Base-by-base conservation (phyloP, 306 rosid species). In the Sphenostylis stenocarpa region DNA sequence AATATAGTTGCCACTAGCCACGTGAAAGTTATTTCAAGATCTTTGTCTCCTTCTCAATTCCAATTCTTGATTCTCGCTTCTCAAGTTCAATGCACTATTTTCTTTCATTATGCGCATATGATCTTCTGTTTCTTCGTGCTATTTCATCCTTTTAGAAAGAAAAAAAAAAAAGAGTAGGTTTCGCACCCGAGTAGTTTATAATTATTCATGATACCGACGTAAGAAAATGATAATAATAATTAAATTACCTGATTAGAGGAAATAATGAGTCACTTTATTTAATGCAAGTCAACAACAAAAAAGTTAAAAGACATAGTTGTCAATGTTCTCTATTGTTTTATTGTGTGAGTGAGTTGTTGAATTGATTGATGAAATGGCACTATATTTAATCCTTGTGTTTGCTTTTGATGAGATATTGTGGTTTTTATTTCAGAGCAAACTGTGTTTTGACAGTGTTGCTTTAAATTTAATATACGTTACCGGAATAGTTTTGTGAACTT, bases 1-100 rank as follows among this genome's bases (percentile, higher is more conserved):
- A 20, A 62, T 23, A 20, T 26, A 57, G 47, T 29, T 43, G 36
- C 34, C 81, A 75, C 72, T 63, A 17, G n/a, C 4, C 69, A 63
- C 16, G 84, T 81, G 84, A 75, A 81, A 81, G 33, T 34, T 67
- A 3, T 15, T 74, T 67, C 44, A 11, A 26, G 38, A 38, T 10
- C 63, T 70, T 26, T 71, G 70, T 56, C 60, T 65, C 15, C 45
- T 29, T 6, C 29, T 67, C 28, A 72, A 66, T 23, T 52, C 56
- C 21, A 67, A 75, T 28, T 67, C 48, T 65, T 66, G 9, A 43
- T 79, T 47, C 16, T 47, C 16, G 6, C 51, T 52, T 51, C 43
- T 66, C 43, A 3, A 52, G 56, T 70, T 64, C 67, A 21, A 72
- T 19, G 34, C 23, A 24, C 31, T 21, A 13, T 51, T 51, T 47